Evolutionary conservation across 768 basidiomycete genomes (phyloP).

Genomic region (Boletus barrowsii): DNA sequence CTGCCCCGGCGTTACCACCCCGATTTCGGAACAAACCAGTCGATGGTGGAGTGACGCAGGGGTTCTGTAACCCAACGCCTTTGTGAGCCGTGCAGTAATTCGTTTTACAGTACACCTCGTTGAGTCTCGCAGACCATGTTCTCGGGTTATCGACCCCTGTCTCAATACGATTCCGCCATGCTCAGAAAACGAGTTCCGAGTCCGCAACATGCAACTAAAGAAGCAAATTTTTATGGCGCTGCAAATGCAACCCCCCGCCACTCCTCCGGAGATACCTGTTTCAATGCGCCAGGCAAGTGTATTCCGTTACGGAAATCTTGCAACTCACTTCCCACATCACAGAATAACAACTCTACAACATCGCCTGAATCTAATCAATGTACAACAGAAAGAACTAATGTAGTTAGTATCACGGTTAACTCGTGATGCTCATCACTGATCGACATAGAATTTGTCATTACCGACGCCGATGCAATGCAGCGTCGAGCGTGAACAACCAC

Average conservation of each 20-base stretch:
- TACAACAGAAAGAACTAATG: background rate
- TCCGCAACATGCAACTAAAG: conserved; percentile 4
- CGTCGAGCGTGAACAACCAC: background rate
- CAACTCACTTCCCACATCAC: background rate
- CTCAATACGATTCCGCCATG: background rate
- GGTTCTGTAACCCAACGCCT: background rate
- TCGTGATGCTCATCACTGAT: too few relatives aligned
- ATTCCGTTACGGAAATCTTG: background rate
- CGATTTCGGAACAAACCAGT: conserved; percentile 1
- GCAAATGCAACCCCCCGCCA: background rate
- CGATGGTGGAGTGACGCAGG: background rate
- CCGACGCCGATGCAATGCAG: background rate
- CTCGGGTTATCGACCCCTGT: background rate
- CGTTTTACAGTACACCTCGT: background rate
- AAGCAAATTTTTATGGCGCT: background rate
- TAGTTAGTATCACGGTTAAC: background rate
- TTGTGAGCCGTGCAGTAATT: background rate
- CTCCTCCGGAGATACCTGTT: background rate
- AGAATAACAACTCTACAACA: background rate
- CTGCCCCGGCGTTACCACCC: background rate
- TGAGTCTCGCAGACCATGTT: conserved; percentile 8
- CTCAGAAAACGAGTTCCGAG: background rate
- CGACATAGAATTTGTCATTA: background rate
- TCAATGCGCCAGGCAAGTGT: conserved; percentile 1
- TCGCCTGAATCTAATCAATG: background rate